Conservation (phyloP, 495 filamentous ascomycete species). For the Penicillium flavigenum region DNA sequence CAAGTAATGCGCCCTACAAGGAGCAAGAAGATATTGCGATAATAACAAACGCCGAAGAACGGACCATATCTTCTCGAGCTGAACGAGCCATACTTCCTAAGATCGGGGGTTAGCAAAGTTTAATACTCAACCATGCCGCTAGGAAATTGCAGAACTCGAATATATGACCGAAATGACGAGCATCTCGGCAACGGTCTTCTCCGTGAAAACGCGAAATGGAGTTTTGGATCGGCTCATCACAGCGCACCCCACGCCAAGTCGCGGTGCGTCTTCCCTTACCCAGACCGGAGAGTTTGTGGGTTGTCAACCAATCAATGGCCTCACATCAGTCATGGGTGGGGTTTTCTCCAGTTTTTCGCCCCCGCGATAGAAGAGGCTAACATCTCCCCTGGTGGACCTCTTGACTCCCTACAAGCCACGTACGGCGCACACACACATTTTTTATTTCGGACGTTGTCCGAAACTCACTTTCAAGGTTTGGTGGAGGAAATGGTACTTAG, state of each 20-base stretch:
- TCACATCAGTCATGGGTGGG: constrained; percentile 1
- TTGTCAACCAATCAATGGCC: constrained; percentile 11
- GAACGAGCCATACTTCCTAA: not conserved
- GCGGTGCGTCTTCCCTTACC: constrained; percentile 1
- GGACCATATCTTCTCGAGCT: constrained; percentile 8
- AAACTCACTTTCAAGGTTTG: constrained; percentile 1
- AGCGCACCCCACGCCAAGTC: constrained; percentile 15
- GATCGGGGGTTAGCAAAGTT: constrained; percentile 5
- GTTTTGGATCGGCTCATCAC: not conserved
- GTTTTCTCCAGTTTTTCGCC: not conserved
- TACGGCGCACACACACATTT: not conserved
- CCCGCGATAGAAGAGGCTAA: constrained; percentile 1
- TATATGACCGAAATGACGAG: not conserved
- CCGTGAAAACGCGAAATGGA: not conserved
- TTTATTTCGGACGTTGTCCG: constrained; percentile 1
- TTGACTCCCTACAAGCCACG: not conserved
- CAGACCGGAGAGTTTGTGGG: not conserved
- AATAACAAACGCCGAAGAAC: constrained; percentile 2
- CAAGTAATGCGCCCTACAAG: not conserved
- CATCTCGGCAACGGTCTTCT: not conserved
- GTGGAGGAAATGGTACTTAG: not conserved
- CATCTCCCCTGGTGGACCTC: not conserved
- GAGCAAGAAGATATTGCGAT: not conserved
- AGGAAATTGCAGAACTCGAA: not conserved
- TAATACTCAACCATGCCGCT: not conserved